Evolutionary conservation across 768 basidiomycete species (phyloP), one percentile per base, ranked within the genome.

Genomic region (Tricholoma matsutake): DNA sequence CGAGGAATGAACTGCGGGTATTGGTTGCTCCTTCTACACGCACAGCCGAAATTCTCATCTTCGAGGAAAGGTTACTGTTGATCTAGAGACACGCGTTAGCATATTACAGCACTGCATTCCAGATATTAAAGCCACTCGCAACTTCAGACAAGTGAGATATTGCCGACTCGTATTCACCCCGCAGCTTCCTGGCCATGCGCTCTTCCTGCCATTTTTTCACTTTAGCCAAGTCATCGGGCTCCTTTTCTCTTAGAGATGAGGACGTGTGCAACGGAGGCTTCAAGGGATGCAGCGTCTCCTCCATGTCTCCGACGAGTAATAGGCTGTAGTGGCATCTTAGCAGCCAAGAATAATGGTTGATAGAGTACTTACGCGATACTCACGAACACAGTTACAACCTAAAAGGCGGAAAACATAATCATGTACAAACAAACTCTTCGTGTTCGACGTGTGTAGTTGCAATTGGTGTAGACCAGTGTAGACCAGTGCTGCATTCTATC

Each of bases 1-100:
- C 81, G 34, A 99, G 83, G 77, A 98, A 98, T 0, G 90, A 84
- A 31, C 83, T 76, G 14, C 95, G 84, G 0, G 96, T 97, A 29
- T 81, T 73, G 3, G 75, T 72, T 1, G 92, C 87, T 58, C 94
- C 94, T 65, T 91, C 85, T 13, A 98, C 82, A 61, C 89, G 89
- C 16, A 99, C 87, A 1, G 91, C 80, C 13, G 87, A 83, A 54
- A 99, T 80, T 39, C 81, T 79, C 54, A 92, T 73, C 0, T 87
- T 87, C 0, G 87, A 80, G 14, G 86, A 77, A 53, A 91, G 74
- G 67, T 89, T 94, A 18, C 75, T 77, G 62, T 85, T 81, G 28
- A 94, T 82, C 92, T 94, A 59, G 6, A 31, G 25, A 49, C 43
- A 7, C 7, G 56, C 37, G 6, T 61, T n/a, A 47, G 13, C 37